phyloP scores from a whole-genome alignment of 2,329 filamentous ascomycete genomes.

The Phaeosphaeria sp. region DNA sequence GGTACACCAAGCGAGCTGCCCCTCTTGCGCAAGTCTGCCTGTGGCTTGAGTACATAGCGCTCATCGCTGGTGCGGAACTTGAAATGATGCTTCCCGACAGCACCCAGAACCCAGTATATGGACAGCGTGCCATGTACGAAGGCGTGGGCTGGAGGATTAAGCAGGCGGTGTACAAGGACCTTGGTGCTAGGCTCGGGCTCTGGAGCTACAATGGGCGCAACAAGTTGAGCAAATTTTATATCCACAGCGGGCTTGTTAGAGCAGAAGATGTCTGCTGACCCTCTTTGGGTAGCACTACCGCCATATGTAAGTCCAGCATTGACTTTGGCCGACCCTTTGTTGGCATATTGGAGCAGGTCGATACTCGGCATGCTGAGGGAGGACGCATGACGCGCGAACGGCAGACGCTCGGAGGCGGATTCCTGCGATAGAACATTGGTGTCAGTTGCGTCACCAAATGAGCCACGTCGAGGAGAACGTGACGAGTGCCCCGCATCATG shows the following conservation, averaged over 20 bases:
- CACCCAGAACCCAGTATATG: slow-evolving; percentile 26
- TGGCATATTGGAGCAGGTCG: slow-evolving; percentile 16
- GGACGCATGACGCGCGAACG: neutral
- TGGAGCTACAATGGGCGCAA: neutral
- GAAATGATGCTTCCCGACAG: slow-evolving; percentile 16
- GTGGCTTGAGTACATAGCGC: slow-evolving; percentile 18
- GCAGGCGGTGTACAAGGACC: slow-evolving; percentile 11
- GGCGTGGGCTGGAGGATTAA: slow-evolving; percentile 23
- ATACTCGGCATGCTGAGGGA: slow-evolving; percentile 3
- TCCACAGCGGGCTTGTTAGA: neutral
- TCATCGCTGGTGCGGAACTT: slow-evolving; percentile 16
- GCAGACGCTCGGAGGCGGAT: neutral
- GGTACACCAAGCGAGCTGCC: slow-evolving; percentile 25
- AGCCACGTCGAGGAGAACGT: neutral
- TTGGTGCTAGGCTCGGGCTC: neutral
- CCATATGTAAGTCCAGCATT: slow-evolving; percentile 13
- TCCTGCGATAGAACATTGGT: neutral
- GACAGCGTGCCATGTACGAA: slow-evolving; percentile 23
- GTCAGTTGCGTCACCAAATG: neutral
- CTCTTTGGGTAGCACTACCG: neutral
- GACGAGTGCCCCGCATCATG: neutral
- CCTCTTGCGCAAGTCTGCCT: slow-evolving; percentile 12
- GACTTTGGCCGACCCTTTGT: slow-evolving; percentile 20
- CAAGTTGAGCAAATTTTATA: slow-evolving; percentile 5
- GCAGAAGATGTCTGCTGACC: neutral